Evolutionary conservation across 768 basidiomycete genomes (phyloP), one percentile per base, ranked within the genome.

Genomic region (Rhizopogon vinicolor): DNA sequence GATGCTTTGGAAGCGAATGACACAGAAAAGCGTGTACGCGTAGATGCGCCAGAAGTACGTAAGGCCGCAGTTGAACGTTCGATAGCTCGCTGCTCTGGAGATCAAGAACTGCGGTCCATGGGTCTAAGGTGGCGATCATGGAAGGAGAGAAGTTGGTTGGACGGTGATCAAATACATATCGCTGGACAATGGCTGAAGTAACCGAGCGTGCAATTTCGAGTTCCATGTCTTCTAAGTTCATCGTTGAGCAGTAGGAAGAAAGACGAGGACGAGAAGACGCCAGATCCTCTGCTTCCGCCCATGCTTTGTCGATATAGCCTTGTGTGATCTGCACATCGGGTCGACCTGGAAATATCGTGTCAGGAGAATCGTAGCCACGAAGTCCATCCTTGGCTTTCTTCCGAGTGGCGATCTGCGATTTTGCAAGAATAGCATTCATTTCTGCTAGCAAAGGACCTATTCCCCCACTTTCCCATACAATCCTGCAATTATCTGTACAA

Each of bases 81-180:
- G 65, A 59, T 3, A 82, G 66, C 54, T 86, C 84, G 68, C 83
- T 85, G 52, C 76, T 67, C 66, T 88, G 85, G 10, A 88, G 77
- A 29, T 74, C 55, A 28, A 85, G 73, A 39, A 85, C 71, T 31
- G 78, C 74, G 2, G 64, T 5, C 86, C 85, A 88, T 25, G 44
- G 54, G 22, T 58, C 57, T 10, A 19, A 55, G 35, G 54, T 45
- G 43, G 44, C 44, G 44, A 19, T 49, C 44, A 39, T 29, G 41
- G 35, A 35, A 18, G 44, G 58, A 5, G 19, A 35, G 31, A 54
- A 54, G 51, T 35, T 57, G 50, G n/a, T 54, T 49, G 63, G 57
- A 41, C 25, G 48, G 51, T 28, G 55, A 35, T 56, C 62, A 52
- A 57, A 57, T 57, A 68, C 52, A 59, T 76, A 73, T 59, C 76